phyloP scores from a whole-genome alignment of 1,284 basidiomycete genomes.

The Trametes pubescens region DNA sequence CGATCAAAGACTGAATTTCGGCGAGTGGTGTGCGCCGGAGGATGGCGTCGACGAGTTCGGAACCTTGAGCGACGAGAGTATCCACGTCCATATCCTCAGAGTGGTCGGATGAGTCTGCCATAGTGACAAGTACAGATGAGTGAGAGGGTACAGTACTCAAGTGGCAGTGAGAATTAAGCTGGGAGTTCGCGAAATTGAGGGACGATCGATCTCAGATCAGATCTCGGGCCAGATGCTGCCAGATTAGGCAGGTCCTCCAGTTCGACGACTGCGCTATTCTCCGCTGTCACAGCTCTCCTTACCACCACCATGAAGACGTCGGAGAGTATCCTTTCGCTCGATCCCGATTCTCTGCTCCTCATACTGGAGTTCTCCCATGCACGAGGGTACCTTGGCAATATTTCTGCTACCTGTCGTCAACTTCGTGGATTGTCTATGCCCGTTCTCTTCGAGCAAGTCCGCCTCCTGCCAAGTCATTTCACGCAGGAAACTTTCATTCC shows the following conservation, averaged over 20 bases:
- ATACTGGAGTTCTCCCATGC: background rate
- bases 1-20: constrained; percentile 63
- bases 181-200: background rate
- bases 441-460: background rate
- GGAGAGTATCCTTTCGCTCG: background rate
- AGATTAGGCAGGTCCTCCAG: constrained; percentile 17
- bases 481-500: background rate
- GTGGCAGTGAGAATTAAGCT: too few species aligned
- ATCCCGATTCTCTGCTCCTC: background rate
- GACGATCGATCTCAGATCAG: constrained; percentile 16
- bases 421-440: background rate
- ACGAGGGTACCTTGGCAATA: background rate
- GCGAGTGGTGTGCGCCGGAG: constrained; percentile 57
- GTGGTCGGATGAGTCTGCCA: background rate
- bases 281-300: too few species aligned
- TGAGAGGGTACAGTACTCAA: too few species aligned
- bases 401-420: background rate
- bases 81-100: constrained; percentile 50
- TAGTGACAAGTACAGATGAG: background rate
- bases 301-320: background rate
- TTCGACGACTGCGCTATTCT: too few species aligned
- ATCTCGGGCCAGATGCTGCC: constrained; percentile 8
- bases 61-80: constrained; percentile 58
- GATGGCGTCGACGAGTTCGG: constrained; percentile 65
- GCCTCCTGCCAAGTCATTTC: background rate